Conservation (phyloP, 2,329 filamentous ascomycete genomes). For the Beauveria rudraprayagi region DNA sequence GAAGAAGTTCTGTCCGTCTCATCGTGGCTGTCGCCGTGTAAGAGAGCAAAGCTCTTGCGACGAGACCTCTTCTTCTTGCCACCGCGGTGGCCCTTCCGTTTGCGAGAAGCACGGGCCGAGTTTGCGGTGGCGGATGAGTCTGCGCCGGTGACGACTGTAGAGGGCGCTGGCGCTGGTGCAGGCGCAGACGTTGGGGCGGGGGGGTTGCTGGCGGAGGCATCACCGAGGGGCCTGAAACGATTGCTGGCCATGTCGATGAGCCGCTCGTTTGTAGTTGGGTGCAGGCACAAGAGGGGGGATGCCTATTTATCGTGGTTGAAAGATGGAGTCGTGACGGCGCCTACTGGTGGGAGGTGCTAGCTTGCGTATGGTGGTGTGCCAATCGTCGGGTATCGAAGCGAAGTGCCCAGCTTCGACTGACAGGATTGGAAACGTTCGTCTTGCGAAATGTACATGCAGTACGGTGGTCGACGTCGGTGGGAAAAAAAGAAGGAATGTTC, state of each 20-base stretch:
- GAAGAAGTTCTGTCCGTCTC: slow-evolving; percentile 25
- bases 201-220: slow-evolving; percentile 8
- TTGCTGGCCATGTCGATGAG: slow-evolving; percentile 24
- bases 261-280: background rate
- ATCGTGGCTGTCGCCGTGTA: slow-evolving; percentile 45
- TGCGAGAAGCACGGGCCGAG: slow-evolving; percentile 36
- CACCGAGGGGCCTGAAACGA: slow-evolving; percentile 22
- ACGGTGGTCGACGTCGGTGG: background rate
- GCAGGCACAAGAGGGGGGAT: background rate
- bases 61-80: slow-evolving; percentile 71
- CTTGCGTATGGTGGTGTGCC: background rate
- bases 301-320: background rate
- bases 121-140: slow-evolving; percentile 13
- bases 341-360: background rate
- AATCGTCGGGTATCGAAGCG: background rate
- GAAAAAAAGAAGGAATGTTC: background rate
- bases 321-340: background rate
- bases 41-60: slow-evolving; percentile 70
- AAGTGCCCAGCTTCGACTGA: slow-evolving; percentile 4
- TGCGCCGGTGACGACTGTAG: slow-evolving; percentile 9
- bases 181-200: slow-evolving; percentile 11
- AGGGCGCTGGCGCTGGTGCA: slow-evolving; percentile 15
- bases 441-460: background rate
- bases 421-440: background rate
- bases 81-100: slow-evolving; percentile 63